Percentiles rank a stretch among this genome's conserved stretches.
These are phyloP conservation scores for Zygnema cylindricum DNA, from an alignment of 139 green algal genomes.

Conservation along the genomic window DNA sequence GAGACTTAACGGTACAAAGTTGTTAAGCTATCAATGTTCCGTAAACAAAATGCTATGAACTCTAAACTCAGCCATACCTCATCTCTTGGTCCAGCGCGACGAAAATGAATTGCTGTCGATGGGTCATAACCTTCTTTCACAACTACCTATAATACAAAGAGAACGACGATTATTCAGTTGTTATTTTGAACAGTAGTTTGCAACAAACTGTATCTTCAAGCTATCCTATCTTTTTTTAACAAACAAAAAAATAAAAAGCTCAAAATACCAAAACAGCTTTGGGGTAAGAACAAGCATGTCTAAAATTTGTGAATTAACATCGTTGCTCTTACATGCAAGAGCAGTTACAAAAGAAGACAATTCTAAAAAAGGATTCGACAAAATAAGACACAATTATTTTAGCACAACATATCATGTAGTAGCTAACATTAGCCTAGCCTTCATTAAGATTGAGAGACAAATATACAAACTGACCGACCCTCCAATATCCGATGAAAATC, in stretches of 20 bases:
- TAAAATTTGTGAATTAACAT: not conserved
- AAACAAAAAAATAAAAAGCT: not conserved
- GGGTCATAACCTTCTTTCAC: slow-evolving; percentile 14
- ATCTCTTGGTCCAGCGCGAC: slow-evolving; percentile 28
- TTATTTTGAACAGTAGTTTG: too few species aligned
- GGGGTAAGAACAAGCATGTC: not conserved
- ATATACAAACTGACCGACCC: not conserved
- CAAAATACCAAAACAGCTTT: not conserved
- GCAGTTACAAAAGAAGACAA: too few species aligned
- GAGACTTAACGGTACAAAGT: too few species aligned
- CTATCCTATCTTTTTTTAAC: not conserved
- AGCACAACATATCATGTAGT: too few species aligned
- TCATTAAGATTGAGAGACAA: not conserved
- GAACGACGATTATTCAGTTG: not conserved
- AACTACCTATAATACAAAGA: slow-evolving; percentile 4
- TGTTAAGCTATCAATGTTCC: too few species aligned
- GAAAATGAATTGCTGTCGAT: slow-evolving; percentile 12
- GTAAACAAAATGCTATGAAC: too few species aligned
- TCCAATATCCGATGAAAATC: not conserved
- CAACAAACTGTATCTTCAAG: not conserved
- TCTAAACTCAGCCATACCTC: too few species aligned
- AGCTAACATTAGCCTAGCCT: too few species aligned
- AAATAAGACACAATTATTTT: too few species aligned
- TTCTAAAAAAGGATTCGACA: too few species aligned
- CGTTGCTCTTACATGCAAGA: not conserved